Conservation (phyloP, 139 green algal genomes). For the Choricystis sp. region DNA sequence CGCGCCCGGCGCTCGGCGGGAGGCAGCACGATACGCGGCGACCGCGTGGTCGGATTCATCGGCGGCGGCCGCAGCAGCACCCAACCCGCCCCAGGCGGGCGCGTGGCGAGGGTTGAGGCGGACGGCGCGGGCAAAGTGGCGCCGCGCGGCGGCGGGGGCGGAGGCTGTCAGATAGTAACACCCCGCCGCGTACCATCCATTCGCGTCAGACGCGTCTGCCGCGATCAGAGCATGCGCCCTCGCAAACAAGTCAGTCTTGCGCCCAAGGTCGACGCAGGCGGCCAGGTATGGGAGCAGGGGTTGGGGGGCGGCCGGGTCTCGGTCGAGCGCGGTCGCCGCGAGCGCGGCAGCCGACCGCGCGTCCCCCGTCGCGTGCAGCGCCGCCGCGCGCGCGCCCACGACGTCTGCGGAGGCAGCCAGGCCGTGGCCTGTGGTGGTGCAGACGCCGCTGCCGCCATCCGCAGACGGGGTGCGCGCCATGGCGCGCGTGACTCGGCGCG, state of each 20-base stretch:
- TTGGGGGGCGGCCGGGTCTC: not conserved
- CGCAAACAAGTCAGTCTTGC: not conserved
- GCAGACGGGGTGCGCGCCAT: no score
- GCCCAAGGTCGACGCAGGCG: not conserved
- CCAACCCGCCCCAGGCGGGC: not conserved
- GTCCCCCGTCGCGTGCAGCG: not conserved
- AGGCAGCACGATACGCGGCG: not conserved
- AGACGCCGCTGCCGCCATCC: no score
- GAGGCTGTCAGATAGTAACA: not conserved
- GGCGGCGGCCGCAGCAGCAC: no score
- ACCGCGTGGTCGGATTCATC: not conserved
- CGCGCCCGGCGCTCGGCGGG: no score
- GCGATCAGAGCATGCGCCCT: not conserved
- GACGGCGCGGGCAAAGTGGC: not conserved
- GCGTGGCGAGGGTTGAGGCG: not conserved
- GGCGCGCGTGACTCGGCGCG: no score
- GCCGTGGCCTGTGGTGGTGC: not conserved
- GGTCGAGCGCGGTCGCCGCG: not conserved
- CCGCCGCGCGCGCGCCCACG: no score
- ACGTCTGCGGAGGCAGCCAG: not conserved
- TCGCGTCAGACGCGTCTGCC: not conserved
- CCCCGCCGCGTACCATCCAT: not conserved
- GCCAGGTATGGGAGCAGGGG: not conserved
- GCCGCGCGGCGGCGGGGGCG: no score
- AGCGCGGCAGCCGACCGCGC: no score